A percentile compares a stretch with the other conserved stretches of the same genome.
These are phyloP conservation scores for Scedosporium aurantiacum DNA, from an alignment of 2,329 filamentous ascomycete species.

Conservation along the genomic window DNA sequence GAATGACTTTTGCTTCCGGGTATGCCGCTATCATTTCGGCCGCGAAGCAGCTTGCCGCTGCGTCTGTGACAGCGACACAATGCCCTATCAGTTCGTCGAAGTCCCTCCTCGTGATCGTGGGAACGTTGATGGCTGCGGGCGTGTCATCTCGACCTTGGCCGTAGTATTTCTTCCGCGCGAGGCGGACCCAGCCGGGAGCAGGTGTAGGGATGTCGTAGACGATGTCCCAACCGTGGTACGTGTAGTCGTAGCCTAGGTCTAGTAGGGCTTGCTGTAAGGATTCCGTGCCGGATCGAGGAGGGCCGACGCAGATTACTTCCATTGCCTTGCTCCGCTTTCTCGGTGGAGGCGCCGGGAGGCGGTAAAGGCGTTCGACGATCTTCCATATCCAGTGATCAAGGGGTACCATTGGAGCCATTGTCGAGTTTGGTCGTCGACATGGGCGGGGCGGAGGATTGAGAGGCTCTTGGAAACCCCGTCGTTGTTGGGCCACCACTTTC, in stretches of 20 bases:
- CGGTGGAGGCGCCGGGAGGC: not conserved
- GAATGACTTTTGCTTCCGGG: conserved; percentile 36
- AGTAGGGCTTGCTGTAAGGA: conserved; percentile 22
- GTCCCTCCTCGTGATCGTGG: conserved; percentile 12
- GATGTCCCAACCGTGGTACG: conserved; percentile 23
- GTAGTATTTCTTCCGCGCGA: conserved; percentile 18
- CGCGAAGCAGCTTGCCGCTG: conserved; percentile 26
- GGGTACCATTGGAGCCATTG: not conserved
- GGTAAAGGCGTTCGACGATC: not conserved
- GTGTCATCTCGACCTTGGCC: conserved; percentile 9
- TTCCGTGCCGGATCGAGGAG: conserved; percentile 22
- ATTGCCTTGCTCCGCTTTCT: conserved; percentile 20
- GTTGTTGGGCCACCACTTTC: not conserved
- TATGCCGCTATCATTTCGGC: conserved; percentile 34
- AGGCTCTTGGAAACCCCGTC: not conserved
- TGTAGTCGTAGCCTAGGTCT: conserved; percentile 21
- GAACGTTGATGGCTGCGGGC: not conserved
- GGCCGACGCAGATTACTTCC: conserved; percentile 22
- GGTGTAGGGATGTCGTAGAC: conserved; percentile 14
- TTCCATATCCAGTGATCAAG: not conserved
- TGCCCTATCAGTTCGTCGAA: conserved; percentile 19
- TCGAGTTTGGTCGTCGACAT: not conserved
- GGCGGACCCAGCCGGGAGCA: conserved; percentile 13
- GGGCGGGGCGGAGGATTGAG: not conserved
- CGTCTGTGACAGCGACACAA: conserved; percentile 27